Conservation (phyloP, 495 filamentous ascomycete species). For the Parathielavia hyrcaniae region DNA sequence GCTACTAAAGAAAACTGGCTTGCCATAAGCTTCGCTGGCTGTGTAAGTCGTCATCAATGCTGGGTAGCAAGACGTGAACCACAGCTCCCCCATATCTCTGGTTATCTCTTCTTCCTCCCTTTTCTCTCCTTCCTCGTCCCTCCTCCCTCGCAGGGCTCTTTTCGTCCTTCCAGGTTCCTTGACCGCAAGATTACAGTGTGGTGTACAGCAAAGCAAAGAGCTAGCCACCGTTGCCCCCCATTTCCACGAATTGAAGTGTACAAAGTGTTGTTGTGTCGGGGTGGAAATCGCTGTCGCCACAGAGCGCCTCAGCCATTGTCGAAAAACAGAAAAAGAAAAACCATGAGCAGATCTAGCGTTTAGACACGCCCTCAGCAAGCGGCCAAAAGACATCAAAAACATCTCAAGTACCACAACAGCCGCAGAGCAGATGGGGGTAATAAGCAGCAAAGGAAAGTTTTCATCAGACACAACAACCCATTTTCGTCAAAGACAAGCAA, state of each 20-base stretch:
- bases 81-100: constrained; percentile 1
- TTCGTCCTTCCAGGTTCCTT: background rate
- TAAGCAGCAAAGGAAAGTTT: constrained; percentile 7
- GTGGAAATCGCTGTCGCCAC: background rate
- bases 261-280: background rate
- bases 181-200: constrained; percentile 2
- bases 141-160: background rate
- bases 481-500: constrained; percentile 8
- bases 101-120: background rate
- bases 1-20: background rate
- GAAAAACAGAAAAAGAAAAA: background rate
- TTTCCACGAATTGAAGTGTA: background rate
- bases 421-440: constrained; percentile 8
- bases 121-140: background rate
- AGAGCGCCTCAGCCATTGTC: background rate
- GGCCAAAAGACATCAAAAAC: constrained; percentile 14
- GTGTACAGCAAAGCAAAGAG: constrained; percentile 1
- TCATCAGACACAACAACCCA: constrained; percentile 25
- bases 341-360: background rate
- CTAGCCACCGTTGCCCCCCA: background rate
- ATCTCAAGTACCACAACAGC: constrained; percentile 15
- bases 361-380: constrained; percentile 2
- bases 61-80: constrained; percentile 4
- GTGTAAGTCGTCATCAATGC: constrained; percentile 2
- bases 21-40: constrained; percentile 1